These are phyloP conservation scores for Populus hybrid DNA, from an alignment of 441 rosid genomes.

Conservation along the genomic window DNA sequence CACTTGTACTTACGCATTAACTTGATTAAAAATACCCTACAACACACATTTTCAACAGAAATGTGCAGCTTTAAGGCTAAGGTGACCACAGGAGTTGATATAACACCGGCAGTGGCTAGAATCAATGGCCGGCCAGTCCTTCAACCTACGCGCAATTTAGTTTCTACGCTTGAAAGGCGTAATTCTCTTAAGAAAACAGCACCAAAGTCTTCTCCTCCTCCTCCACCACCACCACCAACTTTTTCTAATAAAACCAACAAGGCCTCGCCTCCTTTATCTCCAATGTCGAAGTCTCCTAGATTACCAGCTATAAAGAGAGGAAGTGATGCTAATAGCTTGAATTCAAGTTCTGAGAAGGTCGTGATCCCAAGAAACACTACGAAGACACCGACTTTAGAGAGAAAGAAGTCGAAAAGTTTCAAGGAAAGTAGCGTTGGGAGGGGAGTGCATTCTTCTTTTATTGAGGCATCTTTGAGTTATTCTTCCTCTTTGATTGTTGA, in stretches of 20 bases:
- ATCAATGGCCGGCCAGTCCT: slow-evolving; percentile 61
- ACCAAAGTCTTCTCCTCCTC: slow-evolving; percentile 7
- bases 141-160: slow-evolving; percentile 52
- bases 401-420: slow-evolving; percentile 74
- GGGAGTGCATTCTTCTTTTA: slow-evolving; percentile 8
- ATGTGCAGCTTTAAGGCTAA: slow-evolving; percentile 44
- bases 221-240: slow-evolving; percentile 22
- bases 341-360: slow-evolving; percentile 38
- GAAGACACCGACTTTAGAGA: slow-evolving; percentile 33
- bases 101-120: slow-evolving; percentile 29
- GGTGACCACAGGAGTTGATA: slow-evolving; percentile 30
- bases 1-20: too few species aligned
- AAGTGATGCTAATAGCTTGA: slow-evolving; percentile 30
- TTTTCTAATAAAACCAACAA: not conserved
- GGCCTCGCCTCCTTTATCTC: slow-evolving; percentile 30
- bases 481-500: slow-evolving; percentile 58
- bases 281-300: slow-evolving; percentile 39
- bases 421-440: slow-evolving; percentile 38
- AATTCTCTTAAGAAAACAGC: slow-evolving; percentile 33
- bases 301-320: slow-evolving; percentile 36
- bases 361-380: slow-evolving; percentile 18
- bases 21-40: not conserved
- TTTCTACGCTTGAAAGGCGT: slow-evolving; percentile 32
- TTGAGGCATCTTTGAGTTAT: slow-evolving; percentile 31
- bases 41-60: not conserved